A percentile compares a stretch with the other conserved stretches of the same genome.
Conservation (phyloP, 2,329 filamentous ascomycete genomes). For the Penicillium fuscoglaucum region DNA sequence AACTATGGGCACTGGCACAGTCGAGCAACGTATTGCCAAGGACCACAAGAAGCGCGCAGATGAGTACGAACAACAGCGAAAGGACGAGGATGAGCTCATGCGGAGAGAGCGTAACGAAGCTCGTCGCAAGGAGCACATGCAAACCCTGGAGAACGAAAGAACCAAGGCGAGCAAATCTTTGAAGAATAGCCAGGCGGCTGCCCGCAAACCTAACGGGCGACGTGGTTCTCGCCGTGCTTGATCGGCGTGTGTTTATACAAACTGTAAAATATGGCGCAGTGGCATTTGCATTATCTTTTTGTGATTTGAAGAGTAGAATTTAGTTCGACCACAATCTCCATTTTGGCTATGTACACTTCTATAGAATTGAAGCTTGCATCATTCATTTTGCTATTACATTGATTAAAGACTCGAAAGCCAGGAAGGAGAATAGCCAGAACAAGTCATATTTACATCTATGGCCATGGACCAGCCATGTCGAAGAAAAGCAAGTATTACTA, state of each 20-base stretch:
- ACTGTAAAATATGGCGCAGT: slow-evolving; percentile 29
- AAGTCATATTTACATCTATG: background rate
- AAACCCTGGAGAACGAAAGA: slow-evolving; percentile 25
- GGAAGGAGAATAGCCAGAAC: background rate
- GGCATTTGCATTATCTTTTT: slow-evolving; percentile 19
- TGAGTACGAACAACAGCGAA: slow-evolving; percentile 34
- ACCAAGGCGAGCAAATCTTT: slow-evolving; percentile 24
- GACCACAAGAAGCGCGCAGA: slow-evolving; percentile 33
- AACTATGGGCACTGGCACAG: background rate
- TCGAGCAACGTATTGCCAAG: slow-evolving; percentile 28
- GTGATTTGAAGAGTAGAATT: slow-evolving; percentile 19
- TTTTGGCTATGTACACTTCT: slow-evolving; percentile 3
- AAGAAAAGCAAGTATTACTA: slow-evolving; percentile 9
- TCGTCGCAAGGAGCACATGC: slow-evolving; percentile 30
- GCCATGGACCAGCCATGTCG: slow-evolving; percentile 1
- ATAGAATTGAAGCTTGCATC: background rate
- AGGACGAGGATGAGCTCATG: slow-evolving; percentile 30
- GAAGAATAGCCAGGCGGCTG: slow-evolving; percentile 15
- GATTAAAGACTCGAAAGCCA: background rate
- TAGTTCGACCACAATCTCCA: slow-evolving; percentile 8
- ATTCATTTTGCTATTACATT: background rate
- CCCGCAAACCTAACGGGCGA: background rate
- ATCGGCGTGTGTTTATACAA: slow-evolving; percentile 21
- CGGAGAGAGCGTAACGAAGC: slow-evolving; percentile 41
- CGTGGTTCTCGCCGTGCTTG: slow-evolving; percentile 10